These are phyloP conservation scores for Astragalus membranaceus DNA, from an alignment of 306 rosid genomes.

Conservation along the genomic window DNA sequence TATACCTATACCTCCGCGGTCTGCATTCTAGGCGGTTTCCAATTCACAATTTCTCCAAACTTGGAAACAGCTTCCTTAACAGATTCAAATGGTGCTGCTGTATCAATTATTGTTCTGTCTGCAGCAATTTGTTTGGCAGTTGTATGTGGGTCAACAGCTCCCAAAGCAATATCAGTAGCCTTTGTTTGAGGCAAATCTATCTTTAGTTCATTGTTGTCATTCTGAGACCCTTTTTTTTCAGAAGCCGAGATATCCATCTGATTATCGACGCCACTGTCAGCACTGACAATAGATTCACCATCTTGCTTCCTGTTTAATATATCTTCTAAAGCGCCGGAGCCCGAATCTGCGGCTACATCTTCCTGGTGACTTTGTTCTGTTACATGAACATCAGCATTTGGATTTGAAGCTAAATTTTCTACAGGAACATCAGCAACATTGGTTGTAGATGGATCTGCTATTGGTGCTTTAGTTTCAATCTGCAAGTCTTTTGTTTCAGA, in stretches of 20 bases:
- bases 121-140: not conserved
- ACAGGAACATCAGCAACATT: conserved; percentile 10
- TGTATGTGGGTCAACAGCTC: conserved; percentile 30
- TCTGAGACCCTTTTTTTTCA: conserved; percentile 13
- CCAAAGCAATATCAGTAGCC: not conserved
- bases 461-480: conserved; percentile 9
- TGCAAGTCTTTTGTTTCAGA: conserved; percentile 10
- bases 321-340: conserved; percentile 10
- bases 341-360: conserved; percentile 14
- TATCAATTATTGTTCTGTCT: conserved; percentile 64
- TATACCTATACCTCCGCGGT: conserved; percentile 65
- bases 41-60: conserved; percentile 93
- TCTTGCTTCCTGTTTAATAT: not conserved
- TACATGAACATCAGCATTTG: conserved; percentile 9
- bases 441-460: conserved; percentile 19
- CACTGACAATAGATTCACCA: not conserved
- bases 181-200: conserved; percentile 20
- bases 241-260: conserved; percentile 8
- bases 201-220: conserved; percentile 2
- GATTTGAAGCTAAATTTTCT: conserved; percentile 30
- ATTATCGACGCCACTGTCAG: not conserved
- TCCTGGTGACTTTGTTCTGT: conserved; percentile 20
- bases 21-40: conserved; percentile 88
- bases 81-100: conserved; percentile 91
- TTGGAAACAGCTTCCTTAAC: conserved; percentile 96